Percentiles rank a stretch among this genome's conserved stretches.
Conservation (phyloP, 2,329 filamentous ascomycete species). For the Lithohypha guttulata region DNA sequence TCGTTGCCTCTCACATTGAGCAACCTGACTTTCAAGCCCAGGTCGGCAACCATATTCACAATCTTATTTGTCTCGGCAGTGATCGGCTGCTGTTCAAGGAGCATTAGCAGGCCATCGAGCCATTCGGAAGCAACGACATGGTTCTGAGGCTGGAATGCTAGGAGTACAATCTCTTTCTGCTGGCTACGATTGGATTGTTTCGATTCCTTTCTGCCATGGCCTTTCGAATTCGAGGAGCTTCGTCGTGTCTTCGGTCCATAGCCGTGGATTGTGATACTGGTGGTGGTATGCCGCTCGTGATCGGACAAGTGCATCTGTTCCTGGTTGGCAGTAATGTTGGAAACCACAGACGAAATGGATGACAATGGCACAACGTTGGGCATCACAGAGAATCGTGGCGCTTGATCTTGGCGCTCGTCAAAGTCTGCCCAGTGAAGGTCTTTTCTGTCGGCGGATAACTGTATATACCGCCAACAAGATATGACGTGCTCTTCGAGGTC, state of each 20-base stretch:
- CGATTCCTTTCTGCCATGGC: constrained; percentile 23
- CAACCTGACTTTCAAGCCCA: constrained; percentile 83
- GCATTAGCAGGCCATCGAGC: constrained; percentile 90
- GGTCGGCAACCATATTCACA: constrained; percentile 74
- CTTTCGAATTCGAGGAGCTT: constrained; percentile 23
- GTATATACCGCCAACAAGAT: constrained; percentile 68
- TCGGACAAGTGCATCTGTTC: constrained; percentile 31
- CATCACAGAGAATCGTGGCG: constrained; percentile 38
- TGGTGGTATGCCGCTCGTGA: constrained; percentile 43
- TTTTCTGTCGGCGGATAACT: constrained; percentile 79
- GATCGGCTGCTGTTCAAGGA: constrained; percentile 88
- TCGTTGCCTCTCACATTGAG: constrained; percentile 87
- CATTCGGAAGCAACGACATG: constrained; percentile 86
- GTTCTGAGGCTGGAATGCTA: constrained; percentile 71
- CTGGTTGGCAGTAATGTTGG: constrained; percentile 60
- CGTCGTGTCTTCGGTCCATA: constrained; percentile 35
- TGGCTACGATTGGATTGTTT: constrained; percentile 20
- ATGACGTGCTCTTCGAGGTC: constrained; percentile 18
- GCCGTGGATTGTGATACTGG: constrained; percentile 87
- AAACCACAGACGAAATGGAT: constrained; percentile 83
- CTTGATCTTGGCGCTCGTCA: constrained; percentile 48
- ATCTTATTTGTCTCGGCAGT: constrained; percentile 93
- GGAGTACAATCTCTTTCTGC: constrained; percentile 58
- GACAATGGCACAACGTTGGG: constrained; percentile 58
- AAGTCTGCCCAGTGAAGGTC: constrained; percentile 89